A percentile compares a stretch with the other conserved stretches of the same genome.
These are phyloP conservation scores for Pichia pseudocactophila DNA, from an alignment of 805 yeast genomes.

Conservation along the genomic window DNA sequence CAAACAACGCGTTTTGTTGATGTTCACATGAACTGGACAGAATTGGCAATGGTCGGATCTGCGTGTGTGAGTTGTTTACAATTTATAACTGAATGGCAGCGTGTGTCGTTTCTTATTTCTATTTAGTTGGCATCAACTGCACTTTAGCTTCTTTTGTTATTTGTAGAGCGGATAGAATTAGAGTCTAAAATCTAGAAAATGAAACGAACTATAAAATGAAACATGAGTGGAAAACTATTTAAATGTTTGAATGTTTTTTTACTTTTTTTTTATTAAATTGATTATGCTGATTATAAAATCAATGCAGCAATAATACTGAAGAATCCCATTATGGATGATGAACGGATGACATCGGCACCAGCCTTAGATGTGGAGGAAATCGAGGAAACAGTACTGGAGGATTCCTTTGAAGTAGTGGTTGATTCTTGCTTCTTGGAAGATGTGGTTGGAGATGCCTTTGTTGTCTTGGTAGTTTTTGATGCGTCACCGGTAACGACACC, in stretches of 20 bases:
- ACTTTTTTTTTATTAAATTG: no score
- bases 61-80: no score
- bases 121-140: no score
- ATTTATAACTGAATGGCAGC: no score
- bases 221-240: background rate
- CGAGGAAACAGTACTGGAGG: constrained; percentile 13
- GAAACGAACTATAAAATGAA: background rate
- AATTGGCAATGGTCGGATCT: no score
- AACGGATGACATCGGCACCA: constrained; percentile 10
- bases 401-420: constrained; percentile 8
- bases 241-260: no score
- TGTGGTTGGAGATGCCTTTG: constrained; percentile 13
- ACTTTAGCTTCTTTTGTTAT: no score
- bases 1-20: no score
- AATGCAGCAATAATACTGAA: constrained; percentile 18
- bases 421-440: constrained; percentile 5
- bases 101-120: no score
- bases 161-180: no score
- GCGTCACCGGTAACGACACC: constrained; percentile 14
- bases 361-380: constrained; percentile 14
- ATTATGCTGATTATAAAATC: constrained; percentile 12
- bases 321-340: constrained; percentile 14
- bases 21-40: no score
- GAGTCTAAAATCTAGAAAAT: background rate
- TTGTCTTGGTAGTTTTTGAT: background rate